Evolutionary conservation across 164 flowering plant genomes (phyloP).

Genomic region (Stephania japonica): DNA sequence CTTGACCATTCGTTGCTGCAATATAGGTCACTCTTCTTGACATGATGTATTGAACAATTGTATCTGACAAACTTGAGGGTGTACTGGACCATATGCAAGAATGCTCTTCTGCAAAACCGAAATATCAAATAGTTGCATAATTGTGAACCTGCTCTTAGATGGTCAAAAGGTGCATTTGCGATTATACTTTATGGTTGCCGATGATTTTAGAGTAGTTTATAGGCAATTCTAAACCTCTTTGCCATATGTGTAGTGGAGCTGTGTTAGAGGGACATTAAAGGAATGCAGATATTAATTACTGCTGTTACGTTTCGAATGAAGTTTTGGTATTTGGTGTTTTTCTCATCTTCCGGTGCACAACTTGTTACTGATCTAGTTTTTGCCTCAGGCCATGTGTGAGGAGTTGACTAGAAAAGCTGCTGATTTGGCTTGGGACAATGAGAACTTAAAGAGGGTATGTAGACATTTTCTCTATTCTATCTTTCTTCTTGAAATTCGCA

Average conservation of each 20-base stretch:
- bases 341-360: background rate
- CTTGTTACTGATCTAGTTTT: background rate
- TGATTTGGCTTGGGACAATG: slow-evolving; percentile 57
- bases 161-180: background rate
- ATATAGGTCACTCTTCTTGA: background rate
- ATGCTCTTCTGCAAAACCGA: background rate
- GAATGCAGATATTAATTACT: background rate
- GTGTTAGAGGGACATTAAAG: background rate
- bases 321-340: background rate
- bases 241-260: background rate
- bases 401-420: slow-evolving; percentile 67
- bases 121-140: background rate
- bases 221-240: background rate
- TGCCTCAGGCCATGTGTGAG: slow-evolving; percentile 59
- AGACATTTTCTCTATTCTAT: background rate
- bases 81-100: background rate
- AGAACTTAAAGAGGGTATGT: slow-evolving; percentile 58
- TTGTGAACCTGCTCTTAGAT: background rate
- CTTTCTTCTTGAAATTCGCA: background rate
- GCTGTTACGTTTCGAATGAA: background rate
- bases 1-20: background rate
- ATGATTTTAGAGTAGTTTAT: background rate
- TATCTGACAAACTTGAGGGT: background rate
- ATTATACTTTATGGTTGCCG: too few relatives aligned
- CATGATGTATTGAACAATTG: background rate